Base-by-base conservation (phyloP, 2,329 filamentous ascomycete species). In the Clarireedia sp. region DNA sequence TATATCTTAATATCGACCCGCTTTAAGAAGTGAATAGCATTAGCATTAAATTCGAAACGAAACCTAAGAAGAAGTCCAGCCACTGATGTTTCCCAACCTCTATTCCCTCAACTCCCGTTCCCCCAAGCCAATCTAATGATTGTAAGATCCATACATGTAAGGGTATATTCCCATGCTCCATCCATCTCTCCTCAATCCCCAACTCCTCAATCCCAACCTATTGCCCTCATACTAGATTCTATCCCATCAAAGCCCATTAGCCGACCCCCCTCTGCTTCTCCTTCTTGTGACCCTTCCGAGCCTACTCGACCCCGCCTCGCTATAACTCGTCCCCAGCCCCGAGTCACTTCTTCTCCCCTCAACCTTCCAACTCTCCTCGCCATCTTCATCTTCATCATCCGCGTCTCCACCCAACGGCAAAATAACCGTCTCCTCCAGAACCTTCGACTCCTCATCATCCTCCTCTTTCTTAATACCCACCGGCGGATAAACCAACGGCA, bases 301-400 rank as follows among this genome's bases (percentile, higher is more conserved):
- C 37, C 45, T 55, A 43, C 60, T 57, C 23, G 59, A 59, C 16
- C 69, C 68, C 37, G 67, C 70, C 41, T 75, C 73, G 57, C 72
- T 74, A 57, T 72, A 77, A 58, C 79, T 81, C 24, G 80, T 83
- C 3, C 80, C 80, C 55, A 78, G 66, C 0, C 79, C 79, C 17
- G 74, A 77, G 62, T 78, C 76, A 8, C 70, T 64, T 62, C 53
- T 68, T 47, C 58, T 70, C 36, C 57, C 67, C 26, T 62, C 61
- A 37, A 55, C 63, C 37, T 54, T 63, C 10, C 63, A 62, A 19
- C 60, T 60, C 2, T 66, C 65, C n/a, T 66, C 68, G n/a, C 71
- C 73, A 33, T 75, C 74, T 47, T 75, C 75, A 36, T 72, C 70
- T 57, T 78, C 76, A 54, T 78, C 76, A 56, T 76, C 76, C 1